phyloP scores from a whole-genome alignment of 805 yeast species.

The Yarrowia sp. region DNA sequence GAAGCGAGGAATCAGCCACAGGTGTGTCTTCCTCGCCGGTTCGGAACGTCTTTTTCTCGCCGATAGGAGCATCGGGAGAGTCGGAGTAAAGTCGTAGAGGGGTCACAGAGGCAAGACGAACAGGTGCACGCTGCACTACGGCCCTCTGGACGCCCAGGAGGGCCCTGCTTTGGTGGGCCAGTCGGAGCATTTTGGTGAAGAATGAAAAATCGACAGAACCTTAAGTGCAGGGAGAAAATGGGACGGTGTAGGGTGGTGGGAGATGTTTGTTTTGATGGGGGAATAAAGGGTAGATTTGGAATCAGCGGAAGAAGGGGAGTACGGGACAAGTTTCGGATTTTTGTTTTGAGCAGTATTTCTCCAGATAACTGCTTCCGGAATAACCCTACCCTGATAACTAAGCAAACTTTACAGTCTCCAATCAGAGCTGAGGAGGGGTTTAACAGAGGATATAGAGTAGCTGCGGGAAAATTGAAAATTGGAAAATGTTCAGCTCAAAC shows the following conservation, averaged over 20 bases:
- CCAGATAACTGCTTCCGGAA: not conserved
- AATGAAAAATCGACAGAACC: not conserved
- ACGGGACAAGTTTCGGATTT: too few species aligned
- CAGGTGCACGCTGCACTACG: not conserved
- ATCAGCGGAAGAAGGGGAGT: not conserved
- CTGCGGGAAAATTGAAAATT: too few species aligned
- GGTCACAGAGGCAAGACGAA: not conserved
- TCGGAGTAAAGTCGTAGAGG: not conserved
- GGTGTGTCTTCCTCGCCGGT: not conserved
- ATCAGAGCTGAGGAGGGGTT: not conserved
- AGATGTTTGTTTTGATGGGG: not conserved
- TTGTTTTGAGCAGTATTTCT: not conserved
- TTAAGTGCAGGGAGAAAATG: not conserved
- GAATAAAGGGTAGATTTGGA: not conserved
- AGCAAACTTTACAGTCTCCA: not conserved
- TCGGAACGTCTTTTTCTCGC: not conserved
- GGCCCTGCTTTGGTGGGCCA: slow-evolving; percentile 16
- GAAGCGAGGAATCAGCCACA: not conserved
- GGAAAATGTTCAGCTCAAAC: too few species aligned
- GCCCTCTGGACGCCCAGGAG: not conserved
- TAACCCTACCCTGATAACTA: slow-evolving; percentile 2
- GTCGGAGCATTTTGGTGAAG: slow-evolving; percentile 19
- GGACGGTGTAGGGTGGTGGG: not conserved
- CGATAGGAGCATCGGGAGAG: not conserved
- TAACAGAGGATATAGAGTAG: too few species aligned